These are phyloP conservation scores for Leptographium wingfieldii DNA, from an alignment of 2,329 filamentous ascomycete genomes.

Conservation along the genomic window DNA sequence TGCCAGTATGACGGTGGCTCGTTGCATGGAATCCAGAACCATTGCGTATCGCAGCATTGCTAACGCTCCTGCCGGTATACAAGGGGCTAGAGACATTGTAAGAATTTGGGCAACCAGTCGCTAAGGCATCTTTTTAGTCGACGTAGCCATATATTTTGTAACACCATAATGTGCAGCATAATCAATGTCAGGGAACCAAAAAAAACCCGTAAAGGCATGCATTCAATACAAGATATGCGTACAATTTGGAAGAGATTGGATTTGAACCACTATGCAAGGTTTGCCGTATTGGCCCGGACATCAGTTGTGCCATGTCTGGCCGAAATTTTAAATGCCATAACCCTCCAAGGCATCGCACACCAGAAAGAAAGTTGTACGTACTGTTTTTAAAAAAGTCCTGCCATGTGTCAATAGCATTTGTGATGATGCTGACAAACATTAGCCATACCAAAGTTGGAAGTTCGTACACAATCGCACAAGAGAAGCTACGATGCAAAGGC, in stretches of 20 bases:
- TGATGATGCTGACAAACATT: constrained; percentile 13
- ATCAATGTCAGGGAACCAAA: background rate
- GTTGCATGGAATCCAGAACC: constrained; percentile 51
- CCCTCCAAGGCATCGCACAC: constrained; percentile 26
- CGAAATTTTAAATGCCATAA: constrained; percentile 13
- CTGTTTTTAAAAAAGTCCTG: constrained; percentile 22
- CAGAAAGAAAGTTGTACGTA: constrained; percentile 22
- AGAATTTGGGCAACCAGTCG: constrained; percentile 38
- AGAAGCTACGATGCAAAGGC: constrained; percentile 3
- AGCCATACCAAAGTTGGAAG: background rate
- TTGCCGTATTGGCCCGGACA: constrained; percentile 36
- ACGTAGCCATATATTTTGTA: constrained; percentile 35
- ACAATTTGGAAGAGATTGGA: constrained; percentile 33
- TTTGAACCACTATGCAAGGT: constrained; percentile 42
- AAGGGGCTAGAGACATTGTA: constrained; percentile 35
- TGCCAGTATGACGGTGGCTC: constrained; percentile 49
- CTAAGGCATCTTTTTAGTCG: constrained; percentile 26
- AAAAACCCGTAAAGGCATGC: background rate
- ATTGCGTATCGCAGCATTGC: constrained; percentile 37
- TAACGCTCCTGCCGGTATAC: constrained; percentile 35
- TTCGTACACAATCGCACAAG: background rate
- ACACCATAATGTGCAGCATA: constrained; percentile 1
- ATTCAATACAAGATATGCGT: constrained; percentile 15
- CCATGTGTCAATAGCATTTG: constrained; percentile 18
- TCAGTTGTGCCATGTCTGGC: constrained; percentile 24